These are phyloP conservation scores for Prunella vulgaris DNA, from an alignment of 257 asterid genomes.

Conservation along the genomic window DNA sequence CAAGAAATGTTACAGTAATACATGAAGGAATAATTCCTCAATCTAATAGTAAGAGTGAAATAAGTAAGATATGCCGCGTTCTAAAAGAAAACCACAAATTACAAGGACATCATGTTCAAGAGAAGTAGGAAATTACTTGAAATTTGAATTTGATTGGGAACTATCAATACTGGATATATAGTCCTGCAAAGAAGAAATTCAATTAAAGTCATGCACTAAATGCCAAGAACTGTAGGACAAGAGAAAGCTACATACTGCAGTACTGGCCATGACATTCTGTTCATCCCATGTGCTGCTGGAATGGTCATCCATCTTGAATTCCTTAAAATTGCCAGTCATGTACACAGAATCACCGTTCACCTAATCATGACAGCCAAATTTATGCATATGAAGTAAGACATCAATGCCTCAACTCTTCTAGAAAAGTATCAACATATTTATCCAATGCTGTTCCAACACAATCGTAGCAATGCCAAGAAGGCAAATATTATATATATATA, in stretches of 20 bases:
- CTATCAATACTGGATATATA: slow-evolving; percentile 61
- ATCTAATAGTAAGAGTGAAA: neutral
- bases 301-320: slow-evolving; percentile 71
- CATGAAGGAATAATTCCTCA: neutral
- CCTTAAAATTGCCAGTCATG: slow-evolving; percentile 82
- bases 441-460: neutral
- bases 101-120: neutral
- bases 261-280: slow-evolving; percentile 61
- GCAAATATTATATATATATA: neutral
- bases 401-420: neutral
- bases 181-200: slow-evolving; percentile 49
- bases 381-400: slow-evolving; percentile 6
- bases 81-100: neutral
- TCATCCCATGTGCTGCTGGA: slow-evolving; percentile 72
- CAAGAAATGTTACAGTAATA: neutral
- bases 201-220: slow-evolving; percentile 9
- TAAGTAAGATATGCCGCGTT: neutral
- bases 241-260: slow-evolving; percentile 63
- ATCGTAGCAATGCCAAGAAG: neutral
- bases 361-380: slow-evolving; percentile 34
- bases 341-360: slow-evolving; percentile 87
- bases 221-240: slow-evolving; percentile 4
- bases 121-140: slow-evolving; percentile 50
- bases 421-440: neutral
- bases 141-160: slow-evolving; percentile 46